phyloP scores from a whole-genome alignment of 768 basidiomycete species.

The Phaffia australis region DNA sequence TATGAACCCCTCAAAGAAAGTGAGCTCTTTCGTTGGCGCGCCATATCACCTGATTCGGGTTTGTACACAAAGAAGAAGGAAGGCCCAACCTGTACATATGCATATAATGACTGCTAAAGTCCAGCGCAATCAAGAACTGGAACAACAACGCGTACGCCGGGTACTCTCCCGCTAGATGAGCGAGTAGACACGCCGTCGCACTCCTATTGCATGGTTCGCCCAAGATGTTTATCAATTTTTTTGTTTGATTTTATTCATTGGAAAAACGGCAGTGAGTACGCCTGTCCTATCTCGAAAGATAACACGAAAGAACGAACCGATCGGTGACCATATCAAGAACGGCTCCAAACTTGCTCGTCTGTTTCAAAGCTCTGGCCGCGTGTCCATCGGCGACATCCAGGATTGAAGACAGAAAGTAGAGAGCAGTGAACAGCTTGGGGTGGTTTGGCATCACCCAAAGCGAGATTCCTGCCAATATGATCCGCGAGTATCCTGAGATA shows the following conservation, averaged over 20 bases:
- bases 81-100: constrained; percentile 89
- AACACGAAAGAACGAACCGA: constrained; percentile 45
- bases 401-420: constrained; percentile 81
- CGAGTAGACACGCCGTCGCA: constrained; percentile 87
- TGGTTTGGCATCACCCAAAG: constrained; percentile 90
- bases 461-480: constrained; percentile 78
- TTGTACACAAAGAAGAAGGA: neutral
- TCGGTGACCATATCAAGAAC: constrained; percentile 99
- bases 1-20: neutral
- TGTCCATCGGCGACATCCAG: constrained; percentile 92
- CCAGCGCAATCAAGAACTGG: constrained; percentile 90
- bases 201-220: constrained; percentile 48
- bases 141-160: constrained; percentile 73
- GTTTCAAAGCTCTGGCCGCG: constrained; percentile 73
- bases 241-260: neutral
- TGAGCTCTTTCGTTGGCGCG: neutral
- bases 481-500: constrained; percentile 67
- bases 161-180: constrained; percentile 84
- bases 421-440: constrained; percentile 78
- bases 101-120: constrained; percentile 98
- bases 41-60: neutral
- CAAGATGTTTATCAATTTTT: neutral
- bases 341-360: constrained; percentile 92
- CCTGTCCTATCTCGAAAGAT: neutral
- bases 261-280: constrained; percentile 31